Conservation (phyloP, 306 rosid genomes). For the Luffa acutangula region DNA sequence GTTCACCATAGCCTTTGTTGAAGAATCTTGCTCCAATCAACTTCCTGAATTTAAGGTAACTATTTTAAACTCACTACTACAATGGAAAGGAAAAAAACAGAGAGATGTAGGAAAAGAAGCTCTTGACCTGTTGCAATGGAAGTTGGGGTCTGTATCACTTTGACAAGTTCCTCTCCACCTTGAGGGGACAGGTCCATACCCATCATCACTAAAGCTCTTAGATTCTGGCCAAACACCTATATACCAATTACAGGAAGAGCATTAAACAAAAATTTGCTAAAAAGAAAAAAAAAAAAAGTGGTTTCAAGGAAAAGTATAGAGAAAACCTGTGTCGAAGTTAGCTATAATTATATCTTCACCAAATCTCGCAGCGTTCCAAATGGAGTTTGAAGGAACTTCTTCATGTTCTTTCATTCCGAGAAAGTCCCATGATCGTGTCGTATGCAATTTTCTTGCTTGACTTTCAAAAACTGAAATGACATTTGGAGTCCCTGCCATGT, state of each 20-base stretch:
- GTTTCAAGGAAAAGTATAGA: background rate
- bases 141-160: constrained; percentile 11
- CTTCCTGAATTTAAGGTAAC: background rate
- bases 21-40: constrained; percentile 11
- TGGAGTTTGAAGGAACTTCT: background rate
- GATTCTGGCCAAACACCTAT: constrained; percentile 77
- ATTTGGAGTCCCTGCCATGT: background rate
- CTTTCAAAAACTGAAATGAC: background rate
- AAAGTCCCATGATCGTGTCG: constrained; percentile 1
- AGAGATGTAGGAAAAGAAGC: background rate
- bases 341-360: background rate
- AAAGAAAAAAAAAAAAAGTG: background rate
- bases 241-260: background rate
- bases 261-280: background rate
- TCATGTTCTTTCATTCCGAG: background rate
- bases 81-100: background rate
- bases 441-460: background rate
- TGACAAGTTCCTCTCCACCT: constrained; percentile 64
- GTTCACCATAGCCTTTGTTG: background rate
- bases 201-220: constrained; percentile 51
- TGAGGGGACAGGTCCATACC: constrained; percentile 48
- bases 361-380: background rate
- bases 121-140: constrained; percentile 43
- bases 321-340: constrained; percentile 1
- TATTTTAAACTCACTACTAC: background rate